A percentile compares a stretch with the other conserved stretches of the same genome.
Conservation (phyloP, 2,329 filamentous ascomycete species). For the Neopestalotiopsis clavispora region DNA sequence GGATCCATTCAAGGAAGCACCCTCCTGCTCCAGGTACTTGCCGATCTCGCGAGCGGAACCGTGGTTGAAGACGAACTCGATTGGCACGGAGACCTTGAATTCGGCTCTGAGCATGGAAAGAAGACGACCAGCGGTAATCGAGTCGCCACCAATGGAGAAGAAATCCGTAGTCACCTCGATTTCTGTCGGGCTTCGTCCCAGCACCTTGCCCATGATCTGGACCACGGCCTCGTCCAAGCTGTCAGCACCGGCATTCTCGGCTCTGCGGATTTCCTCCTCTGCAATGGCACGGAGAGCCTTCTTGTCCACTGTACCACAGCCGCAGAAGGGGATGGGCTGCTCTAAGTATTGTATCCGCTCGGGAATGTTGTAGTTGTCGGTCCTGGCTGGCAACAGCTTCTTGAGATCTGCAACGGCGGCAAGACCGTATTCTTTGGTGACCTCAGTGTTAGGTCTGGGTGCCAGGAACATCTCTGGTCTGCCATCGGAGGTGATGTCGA, state of each 20-base stretch:
- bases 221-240: constrained; percentile 15
- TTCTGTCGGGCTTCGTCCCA: constrained; percentile 44
- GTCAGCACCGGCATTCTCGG: constrained; percentile 6
- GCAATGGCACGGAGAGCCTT: constrained; percentile 7
- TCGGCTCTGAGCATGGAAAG: constrained; percentile 55
- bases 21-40: constrained; percentile 27
- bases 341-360: constrained; percentile 17
- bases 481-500: constrained; percentile 16
- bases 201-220: constrained; percentile 48
- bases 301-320: constrained; percentile 10
- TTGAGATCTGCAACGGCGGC: constrained; percentile 10
- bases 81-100: constrained; percentile 53
- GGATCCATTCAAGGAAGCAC: constrained; percentile 18
- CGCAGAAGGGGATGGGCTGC: constrained; percentile 12
- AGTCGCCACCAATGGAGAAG: constrained; percentile 56
- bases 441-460: constrained; percentile 5
- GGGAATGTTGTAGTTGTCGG: constrained; percentile 35
- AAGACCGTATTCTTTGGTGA: constrained; percentile 4
- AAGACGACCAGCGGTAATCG: constrained; percentile 56
- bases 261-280: constrained; percentile 7
- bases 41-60: constrained; percentile 47
- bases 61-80: constrained; percentile 55
- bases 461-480: constrained; percentile 12
- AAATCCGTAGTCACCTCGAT: constrained; percentile 48
- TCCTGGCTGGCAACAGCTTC: constrained; percentile 14